Evolutionary conservation across 2,329 filamentous ascomycete species (phyloP).

Genomic region (Penicillium sp.): DNA sequence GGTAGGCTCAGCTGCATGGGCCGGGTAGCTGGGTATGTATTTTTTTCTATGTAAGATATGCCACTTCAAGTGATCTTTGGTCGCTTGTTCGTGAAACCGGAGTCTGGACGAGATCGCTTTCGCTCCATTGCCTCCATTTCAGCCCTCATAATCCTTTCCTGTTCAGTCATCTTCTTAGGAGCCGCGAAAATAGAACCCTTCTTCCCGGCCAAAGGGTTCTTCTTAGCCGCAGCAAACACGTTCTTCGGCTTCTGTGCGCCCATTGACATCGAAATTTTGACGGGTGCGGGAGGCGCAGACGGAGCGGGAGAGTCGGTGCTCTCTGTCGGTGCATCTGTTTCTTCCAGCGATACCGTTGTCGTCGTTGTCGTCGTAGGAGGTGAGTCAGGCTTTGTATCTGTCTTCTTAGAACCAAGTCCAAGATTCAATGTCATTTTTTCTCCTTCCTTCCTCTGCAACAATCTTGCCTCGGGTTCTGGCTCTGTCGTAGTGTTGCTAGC

Average conservation of each 20-base stretch:
- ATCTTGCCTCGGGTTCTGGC: conserved; percentile 44
- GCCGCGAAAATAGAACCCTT: conserved; percentile 60
- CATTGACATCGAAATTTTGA: conserved; percentile 64
- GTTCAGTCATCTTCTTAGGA: conserved; percentile 83
- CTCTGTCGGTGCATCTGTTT: conserved; percentile 15
- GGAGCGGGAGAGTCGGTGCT: conserved; percentile 19
- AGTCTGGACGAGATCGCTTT: conserved; percentile 54
- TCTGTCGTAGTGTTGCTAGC: conserved; percentile 40
- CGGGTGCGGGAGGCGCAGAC: conserved; percentile 20
- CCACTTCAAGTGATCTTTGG: conserved; percentile 34
- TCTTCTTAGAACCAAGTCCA: conserved; percentile 43
- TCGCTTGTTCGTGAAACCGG: conserved; percentile 37
- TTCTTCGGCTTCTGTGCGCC: conserved; percentile 56
- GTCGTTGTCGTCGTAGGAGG: conserved; percentile 8
- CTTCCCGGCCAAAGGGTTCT: conserved; percentile 70
- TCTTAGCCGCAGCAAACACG: conserved; percentile 67
- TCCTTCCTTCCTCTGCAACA: conserved; percentile 61
- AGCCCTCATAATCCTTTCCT: conserved; percentile 84
- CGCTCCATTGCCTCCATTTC: conserved; percentile 63
- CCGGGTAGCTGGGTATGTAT: not conserved
- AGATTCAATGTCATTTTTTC: conserved; percentile 74
- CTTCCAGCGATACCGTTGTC: conserved; percentile 14
- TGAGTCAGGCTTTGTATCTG: conserved; percentile 26
- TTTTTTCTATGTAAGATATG: not conserved
- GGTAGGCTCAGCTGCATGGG: not conserved